Conservation (phyloP, 352 stramenopile genomes). For the Pythium aquatile region DNA sequence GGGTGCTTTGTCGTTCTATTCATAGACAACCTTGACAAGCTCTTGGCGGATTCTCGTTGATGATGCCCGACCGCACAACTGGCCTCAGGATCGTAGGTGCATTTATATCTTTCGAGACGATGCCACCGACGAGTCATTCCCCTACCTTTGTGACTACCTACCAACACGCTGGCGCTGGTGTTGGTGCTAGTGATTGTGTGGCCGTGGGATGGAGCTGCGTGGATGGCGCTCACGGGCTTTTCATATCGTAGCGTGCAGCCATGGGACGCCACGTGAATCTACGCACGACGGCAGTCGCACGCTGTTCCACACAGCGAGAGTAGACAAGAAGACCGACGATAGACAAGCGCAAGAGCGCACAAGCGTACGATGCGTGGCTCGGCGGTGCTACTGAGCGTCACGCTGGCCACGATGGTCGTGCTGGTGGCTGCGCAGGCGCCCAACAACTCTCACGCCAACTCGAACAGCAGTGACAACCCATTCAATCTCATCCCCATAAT, state of each 20-base stretch:
- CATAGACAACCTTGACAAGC: not conserved
- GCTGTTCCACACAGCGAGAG: not conserved
- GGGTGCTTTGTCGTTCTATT: not conserved
- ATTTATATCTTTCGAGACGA: constrained; percentile 8
- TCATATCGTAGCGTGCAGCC: not conserved
- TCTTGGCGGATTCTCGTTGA: not conserved
- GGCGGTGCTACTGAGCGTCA: not conserved
- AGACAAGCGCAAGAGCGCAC: not conserved
- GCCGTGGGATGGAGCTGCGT: not conserved
- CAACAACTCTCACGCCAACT: not conserved
- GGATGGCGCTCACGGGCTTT: not conserved
- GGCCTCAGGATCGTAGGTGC: not conserved
- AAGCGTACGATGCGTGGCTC: constrained; percentile 6
- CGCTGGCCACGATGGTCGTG: not conserved
- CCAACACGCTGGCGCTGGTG: not conserved
- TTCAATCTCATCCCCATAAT: not conserved
- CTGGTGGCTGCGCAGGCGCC: not conserved
- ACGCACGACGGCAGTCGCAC: not conserved
- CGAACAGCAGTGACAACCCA: not conserved
- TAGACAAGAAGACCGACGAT: not conserved
- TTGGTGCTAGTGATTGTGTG: not conserved
- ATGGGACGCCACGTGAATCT: constrained; percentile 3
- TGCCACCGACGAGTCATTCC: not conserved
- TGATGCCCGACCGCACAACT: not conserved
- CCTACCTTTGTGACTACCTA: not conserved